These are phyloP conservation scores for Amylocystis lapponica DNA, from an alignment of 768 basidiomycete species.

Conservation along the genomic window DNA sequence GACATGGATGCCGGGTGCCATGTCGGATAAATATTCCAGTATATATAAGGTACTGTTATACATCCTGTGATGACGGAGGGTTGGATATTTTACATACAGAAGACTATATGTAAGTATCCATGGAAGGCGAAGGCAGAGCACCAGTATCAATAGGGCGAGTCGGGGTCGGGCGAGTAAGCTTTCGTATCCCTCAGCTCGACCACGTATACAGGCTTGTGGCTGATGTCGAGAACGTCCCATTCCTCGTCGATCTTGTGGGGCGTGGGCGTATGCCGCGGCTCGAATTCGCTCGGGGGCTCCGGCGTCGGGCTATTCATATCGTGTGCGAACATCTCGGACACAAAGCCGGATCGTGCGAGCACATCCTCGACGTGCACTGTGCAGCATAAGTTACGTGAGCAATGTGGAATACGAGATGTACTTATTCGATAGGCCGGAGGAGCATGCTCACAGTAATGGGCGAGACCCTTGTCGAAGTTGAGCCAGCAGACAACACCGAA, in stretches of 20 bases:
- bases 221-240: slow-evolving; percentile 14
- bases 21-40: too few relatives aligned
- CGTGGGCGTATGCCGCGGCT: not conserved
- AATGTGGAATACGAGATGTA: not conserved
- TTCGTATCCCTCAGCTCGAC: slow-evolving; percentile 12
- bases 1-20: too few relatives aligned
- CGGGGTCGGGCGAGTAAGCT: too few relatives aligned
- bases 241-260: not conserved
- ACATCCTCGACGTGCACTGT: slow-evolving; percentile 16
- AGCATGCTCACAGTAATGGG: slow-evolving; percentile 44
- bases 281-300: not conserved
- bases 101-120: too few relatives aligned
- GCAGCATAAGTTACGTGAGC: too few relatives aligned
- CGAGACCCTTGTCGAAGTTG: slow-evolving; percentile 51
- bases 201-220: slow-evolving; percentile 15
- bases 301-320: slow-evolving; percentile 11
- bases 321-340: slow-evolving; percentile 20
- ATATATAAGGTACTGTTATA: too few relatives aligned
- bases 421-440: not conserved
- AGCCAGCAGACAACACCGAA: slow-evolving; percentile 44
- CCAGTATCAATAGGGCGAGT: too few relatives aligned
- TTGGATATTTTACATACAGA: too few relatives aligned
- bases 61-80: too few relatives aligned
- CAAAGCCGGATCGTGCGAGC: slow-evolving; percentile 22
- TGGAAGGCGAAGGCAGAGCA: too few relatives aligned